These are phyloP conservation scores for Aspergillus campestris DNA, from an alignment of 495 filamentous ascomycete genomes.

Conservation along the genomic window DNA sequence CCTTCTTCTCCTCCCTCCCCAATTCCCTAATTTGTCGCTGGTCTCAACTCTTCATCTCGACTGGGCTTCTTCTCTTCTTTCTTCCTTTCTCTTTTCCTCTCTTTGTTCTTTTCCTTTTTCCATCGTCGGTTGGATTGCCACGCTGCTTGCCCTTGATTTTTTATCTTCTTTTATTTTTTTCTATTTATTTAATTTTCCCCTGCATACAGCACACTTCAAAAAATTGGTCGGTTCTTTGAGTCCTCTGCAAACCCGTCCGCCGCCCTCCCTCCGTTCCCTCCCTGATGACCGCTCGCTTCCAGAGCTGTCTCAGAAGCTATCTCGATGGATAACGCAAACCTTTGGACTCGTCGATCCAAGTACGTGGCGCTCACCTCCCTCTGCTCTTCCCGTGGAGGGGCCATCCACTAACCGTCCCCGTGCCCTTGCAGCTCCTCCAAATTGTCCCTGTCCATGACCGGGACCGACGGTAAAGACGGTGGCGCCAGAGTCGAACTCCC, in stretches of 20 bases:
- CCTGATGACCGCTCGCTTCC: slow-evolving; percentile 35
- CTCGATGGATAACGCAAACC: slow-evolving; percentile 57
- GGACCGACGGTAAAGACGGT: slow-evolving; percentile 48
- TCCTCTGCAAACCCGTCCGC: slow-evolving; percentile 13
- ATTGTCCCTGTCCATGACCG: slow-evolving; percentile 76
- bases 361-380: slow-evolving; percentile 36
- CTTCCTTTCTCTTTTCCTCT: background rate
- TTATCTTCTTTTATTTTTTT: slow-evolving; percentile 17
- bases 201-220: background rate
- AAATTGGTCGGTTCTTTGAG: background rate
- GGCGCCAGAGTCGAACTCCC: slow-evolving; percentile 53
- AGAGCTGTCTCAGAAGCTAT: slow-evolving; percentile 31
- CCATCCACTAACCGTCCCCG: background rate
- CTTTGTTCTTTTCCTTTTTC: background rate
- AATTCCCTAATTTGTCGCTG: slow-evolving; percentile 18
- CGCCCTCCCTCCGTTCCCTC: slow-evolving; percentile 16
- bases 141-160: slow-evolving; percentile 1
- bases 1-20: slow-evolving; percentile 8
- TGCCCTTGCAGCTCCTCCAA: slow-evolving; percentile 59
- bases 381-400: too few species aligned
- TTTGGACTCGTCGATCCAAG: slow-evolving; percentile 93
- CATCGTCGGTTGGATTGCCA: background rate
- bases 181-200: slow-evolving; percentile 20
- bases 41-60: slow-evolving; percentile 4
- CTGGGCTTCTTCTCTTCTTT: slow-evolving; percentile 3